Evolutionary conservation across 495 filamentous ascomycete genomes (phyloP), one percentile per base, ranked within the genome.

Genomic region (Penicillium riverlandense): DNA sequence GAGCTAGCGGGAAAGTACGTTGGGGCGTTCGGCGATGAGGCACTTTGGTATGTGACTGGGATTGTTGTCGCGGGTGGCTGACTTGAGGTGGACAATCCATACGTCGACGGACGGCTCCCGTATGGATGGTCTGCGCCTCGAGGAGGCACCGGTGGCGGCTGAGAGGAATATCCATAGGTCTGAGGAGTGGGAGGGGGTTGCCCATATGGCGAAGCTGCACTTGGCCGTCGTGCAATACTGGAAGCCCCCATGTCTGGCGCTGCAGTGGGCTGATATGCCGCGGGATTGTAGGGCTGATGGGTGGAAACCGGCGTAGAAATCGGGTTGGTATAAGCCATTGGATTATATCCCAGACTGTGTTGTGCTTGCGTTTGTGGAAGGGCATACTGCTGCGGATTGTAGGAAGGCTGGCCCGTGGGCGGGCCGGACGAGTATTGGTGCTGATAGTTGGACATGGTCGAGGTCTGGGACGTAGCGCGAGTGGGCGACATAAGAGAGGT

Each of bases 371-470:
- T 78, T 37, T 85, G 77, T 4, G 84, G 75, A 8, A 78, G 69
- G 37, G 74, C 78, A 59, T 89, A 96, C 41, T 84, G 69, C 61
- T 90, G 87, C 2, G 90, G 90, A 52, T 95, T 94, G 63, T 96
- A 96, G 1, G 78, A 67, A 11, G 72, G 61, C 38, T 78, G 81
- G 12, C 67, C 69, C 29, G 75, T 68, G 29, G 76, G 71, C 8
- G 70, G 49, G 35, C 58, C 39, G 44, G 57, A 62, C 48, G 73
- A 64, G 41, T 78, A 70, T 43, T 83, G 79, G 46, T 84, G 83
- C 42, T 81, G 76, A 58, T 83, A 85, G 48, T 70, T 70, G 5
- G 79, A 69, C 48, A 75, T 66, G 14, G 71, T 63, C 32, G 69
- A 62, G 46, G 60, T 52, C 37, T 70, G 67, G 11, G 71, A 73